Evolutionary conservation across 768 basidiomycete genomes (phyloP).

Genomic region (Russula dissimulans): DNA sequence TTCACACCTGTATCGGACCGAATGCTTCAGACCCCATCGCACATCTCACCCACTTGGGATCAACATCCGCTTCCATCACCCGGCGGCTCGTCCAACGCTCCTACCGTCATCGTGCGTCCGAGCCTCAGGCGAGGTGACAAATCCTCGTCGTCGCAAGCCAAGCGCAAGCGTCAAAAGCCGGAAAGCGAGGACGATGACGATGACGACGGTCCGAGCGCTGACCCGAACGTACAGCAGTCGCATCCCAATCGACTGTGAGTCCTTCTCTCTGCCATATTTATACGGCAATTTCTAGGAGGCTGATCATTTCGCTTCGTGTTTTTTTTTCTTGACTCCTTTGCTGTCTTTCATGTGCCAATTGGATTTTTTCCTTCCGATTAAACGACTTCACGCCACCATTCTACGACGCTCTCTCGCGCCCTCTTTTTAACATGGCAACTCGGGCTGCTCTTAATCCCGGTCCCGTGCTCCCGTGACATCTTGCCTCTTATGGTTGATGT

Average conservation of each 20-base stretch:
- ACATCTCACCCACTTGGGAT: slow-evolving; percentile 4
- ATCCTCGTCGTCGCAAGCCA: background rate
- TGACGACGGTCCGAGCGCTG: background rate
- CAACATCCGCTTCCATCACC: slow-evolving; percentile 2
- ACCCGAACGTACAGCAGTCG: background rate
- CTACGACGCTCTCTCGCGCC: background rate
- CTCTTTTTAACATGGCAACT: background rate
- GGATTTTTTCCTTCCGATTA: background rate
- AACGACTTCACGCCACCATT: background rate
- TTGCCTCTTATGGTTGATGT: background rate
- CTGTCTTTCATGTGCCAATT: background rate
- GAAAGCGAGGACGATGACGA: slow-evolving; percentile 13
- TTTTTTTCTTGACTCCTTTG: background rate
- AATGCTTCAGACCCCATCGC: background rate
- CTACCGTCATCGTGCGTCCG: background rate
- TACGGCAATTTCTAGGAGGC: background rate
- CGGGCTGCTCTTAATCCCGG: slow-evolving; percentile 6
- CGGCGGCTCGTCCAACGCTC: background rate
- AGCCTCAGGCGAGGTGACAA: background rate
- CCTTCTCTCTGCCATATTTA: background rate
- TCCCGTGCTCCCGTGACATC: background rate
- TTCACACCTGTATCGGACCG: slow-evolving; percentile 3
- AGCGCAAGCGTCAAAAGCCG: slow-evolving; percentile 2
- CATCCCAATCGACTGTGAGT: slow-evolving; percentile 16
- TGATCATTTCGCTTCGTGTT: background rate